Conservation (phyloP, 1,139 yeast genomes). For the Blastobotrys malaysiensis region DNA sequence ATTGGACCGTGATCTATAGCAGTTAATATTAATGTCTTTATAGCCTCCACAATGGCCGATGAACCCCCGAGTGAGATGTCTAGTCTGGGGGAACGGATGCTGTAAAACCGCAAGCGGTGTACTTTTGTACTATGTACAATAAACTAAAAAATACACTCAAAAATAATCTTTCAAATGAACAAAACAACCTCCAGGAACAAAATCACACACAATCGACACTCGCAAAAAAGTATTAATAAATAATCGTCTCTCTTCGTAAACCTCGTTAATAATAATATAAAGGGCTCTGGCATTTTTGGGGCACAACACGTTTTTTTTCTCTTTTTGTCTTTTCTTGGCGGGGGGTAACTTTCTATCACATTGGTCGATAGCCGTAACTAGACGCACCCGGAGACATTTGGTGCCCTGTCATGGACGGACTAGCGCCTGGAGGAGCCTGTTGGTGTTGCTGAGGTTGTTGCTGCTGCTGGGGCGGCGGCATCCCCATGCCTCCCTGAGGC, state of each 20-base stretch:
- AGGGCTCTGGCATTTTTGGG: not conserved
- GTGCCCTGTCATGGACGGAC: not conserved
- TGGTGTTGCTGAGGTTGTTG: conserved; percentile 3
- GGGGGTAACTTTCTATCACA: not conserved
- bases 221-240: not conserved
- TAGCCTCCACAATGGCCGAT: too few species aligned
- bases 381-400: not conserved
- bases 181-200: not conserved
- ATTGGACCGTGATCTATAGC: too few species aligned
- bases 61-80: too few species aligned
- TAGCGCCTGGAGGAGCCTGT: conserved; percentile 1
- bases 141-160: not conserved
- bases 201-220: not conserved
- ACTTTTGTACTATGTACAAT: not conserved
- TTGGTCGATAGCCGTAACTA: not conserved
- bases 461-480: conserved; percentile 5
- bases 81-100: too few species aligned
- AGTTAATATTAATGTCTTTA: too few species aligned
- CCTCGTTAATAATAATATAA: not conserved
- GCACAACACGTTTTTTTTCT: not conserved
- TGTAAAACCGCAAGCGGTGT: not conserved
- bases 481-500: not conserved
- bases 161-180: not conserved
- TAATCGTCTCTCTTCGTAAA: not conserved
- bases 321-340: not conserved